Conservation (phyloP, 176 grass and related monocot species). For the Phyllostachys edulis region DNA sequence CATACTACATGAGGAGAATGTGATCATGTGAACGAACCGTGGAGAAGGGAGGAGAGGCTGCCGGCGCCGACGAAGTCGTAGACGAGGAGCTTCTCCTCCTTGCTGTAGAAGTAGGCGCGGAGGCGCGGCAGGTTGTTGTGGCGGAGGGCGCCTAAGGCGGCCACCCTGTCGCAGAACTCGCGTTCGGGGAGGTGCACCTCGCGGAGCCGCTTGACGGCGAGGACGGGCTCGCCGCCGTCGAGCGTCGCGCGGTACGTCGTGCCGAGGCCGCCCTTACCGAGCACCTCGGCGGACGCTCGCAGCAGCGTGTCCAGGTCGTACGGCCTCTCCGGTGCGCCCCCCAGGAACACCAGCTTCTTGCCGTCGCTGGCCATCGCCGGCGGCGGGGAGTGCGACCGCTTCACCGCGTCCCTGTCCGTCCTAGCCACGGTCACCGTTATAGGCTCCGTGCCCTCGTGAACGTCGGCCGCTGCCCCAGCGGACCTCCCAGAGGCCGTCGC, state of each 20-base stretch:
- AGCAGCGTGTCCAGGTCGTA: constrained; percentile 85
- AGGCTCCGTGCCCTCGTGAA: constrained; percentile 12
- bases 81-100: constrained; percentile 85
- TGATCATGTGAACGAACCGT: constrained; percentile 39
- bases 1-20: background rate
- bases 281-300: constrained; percentile 77
- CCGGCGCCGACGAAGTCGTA: constrained; percentile 65
- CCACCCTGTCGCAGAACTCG: constrained; percentile 56
- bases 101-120: constrained; percentile 70
- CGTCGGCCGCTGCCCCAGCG: constrained; percentile 11
- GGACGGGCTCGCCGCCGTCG: constrained; percentile 55
- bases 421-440: constrained; percentile 18
- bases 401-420: background rate
- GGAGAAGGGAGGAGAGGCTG: constrained; percentile 73
- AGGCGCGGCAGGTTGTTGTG: constrained; percentile 56
- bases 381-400: constrained; percentile 17
- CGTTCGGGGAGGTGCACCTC: constrained; percentile 54
- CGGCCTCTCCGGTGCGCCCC: constrained; percentile 39
- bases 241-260: constrained; percentile 85
- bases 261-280: constrained; percentile 59
- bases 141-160: constrained; percentile 40
- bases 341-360: constrained; percentile 77
- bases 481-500: background rate
- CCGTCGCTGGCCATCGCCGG: constrained; percentile 6
- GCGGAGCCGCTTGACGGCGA: constrained; percentile 67